Percentiles rank a stretch among this genome's conserved stretches.
Evolutionary conservation across 164 flowering plant genomes (phyloP).

Genomic region (Echeveria elegans): DNA sequence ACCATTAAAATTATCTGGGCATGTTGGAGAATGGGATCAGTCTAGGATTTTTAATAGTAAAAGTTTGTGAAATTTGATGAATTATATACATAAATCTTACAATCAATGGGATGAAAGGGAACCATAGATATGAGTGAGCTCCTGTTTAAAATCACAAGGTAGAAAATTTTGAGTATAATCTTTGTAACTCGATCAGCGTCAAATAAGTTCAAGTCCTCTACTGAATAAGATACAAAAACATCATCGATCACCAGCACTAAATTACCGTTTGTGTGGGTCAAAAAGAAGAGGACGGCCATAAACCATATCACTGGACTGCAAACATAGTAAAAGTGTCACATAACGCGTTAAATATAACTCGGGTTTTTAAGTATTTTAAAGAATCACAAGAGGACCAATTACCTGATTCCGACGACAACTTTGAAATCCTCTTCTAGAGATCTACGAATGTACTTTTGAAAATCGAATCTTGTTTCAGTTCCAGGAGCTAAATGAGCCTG

Average conservation of each 20-base stretch:
- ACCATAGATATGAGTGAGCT: constrained; percentile 54
- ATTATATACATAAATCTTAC: constrained; percentile 33
- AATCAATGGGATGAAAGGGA: constrained; percentile 60
- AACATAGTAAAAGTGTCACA: not conserved
- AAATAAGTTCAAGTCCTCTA: too few species aligned
- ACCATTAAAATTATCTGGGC: constrained; percentile 56
- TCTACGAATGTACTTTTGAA: constrained; percentile 41
- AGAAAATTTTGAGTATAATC: not conserved
- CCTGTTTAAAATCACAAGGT: constrained; percentile 29
- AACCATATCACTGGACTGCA: constrained; percentile 71
- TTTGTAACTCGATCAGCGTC: not conserved
- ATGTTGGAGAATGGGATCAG: not conserved
- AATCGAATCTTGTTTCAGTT: constrained; percentile 35
- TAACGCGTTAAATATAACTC: not conserved
- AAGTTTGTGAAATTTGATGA: not conserved
- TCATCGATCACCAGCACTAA: too few species aligned
- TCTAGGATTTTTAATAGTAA: not conserved
- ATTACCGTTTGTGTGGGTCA: constrained; percentile 52
- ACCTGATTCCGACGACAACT: constrained; percentile 81
- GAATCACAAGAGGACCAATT: not conserved
- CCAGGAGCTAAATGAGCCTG: constrained; percentile 56
- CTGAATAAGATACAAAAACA: too few species aligned
- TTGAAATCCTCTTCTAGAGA: constrained; percentile 89
- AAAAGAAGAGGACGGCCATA: constrained; percentile 51
- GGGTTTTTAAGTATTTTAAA: too few species aligned